Evolutionary conservation across 805 yeast genomes (phyloP), one percentile per base, ranked within the genome.

Genomic region (Ogataea haglerorum): DNA sequence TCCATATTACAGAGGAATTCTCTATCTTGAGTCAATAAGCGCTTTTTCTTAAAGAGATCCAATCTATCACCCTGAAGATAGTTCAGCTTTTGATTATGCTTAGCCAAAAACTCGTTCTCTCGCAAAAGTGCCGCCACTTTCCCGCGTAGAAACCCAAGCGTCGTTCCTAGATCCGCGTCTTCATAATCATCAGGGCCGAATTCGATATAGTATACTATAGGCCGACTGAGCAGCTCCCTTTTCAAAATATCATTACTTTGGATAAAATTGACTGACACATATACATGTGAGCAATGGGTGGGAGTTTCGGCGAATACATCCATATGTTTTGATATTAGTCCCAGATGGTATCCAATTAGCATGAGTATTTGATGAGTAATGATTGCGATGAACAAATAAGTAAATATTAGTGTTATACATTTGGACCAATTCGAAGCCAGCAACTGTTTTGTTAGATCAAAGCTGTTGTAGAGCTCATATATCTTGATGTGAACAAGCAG

Each of bases 171-270:
- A 44, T 78, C 90, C 5, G 80, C 82, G 42, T 85, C 76, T 45
- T 77, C 78, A 56, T 78, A 85, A 52, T 86, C 95, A 51, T 82
- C 90, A 0, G 95, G 93, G 22, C 85, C 77, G 60, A 86, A 86
- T 56, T 85, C 95, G 49, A 84, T 71, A 58, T 84, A 85, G 56
- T 80, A 85, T 18, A 66, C 67, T 23, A 83, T 47, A 2, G 76
- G 73, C 17, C 32, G 36, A 13, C 55, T 60, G 4, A 51, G 39
- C 15, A 66, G 45, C 34, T 60, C 23, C 1, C 39, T 17, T 3
- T 29, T 36, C n/a, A 25, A 33, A 12, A 34, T 48, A 36, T n/a
- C 18, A n/a, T 43, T 27, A 6, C 18, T 25, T 30, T 42, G 21
- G 12, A 10, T 12, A 12, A 77, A 54, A 40, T 78, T 73, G 36